These are phyloP conservation scores for Cornus florida DNA, from an alignment of 148 eudicot genomes.

Conservation along the genomic window DNA sequence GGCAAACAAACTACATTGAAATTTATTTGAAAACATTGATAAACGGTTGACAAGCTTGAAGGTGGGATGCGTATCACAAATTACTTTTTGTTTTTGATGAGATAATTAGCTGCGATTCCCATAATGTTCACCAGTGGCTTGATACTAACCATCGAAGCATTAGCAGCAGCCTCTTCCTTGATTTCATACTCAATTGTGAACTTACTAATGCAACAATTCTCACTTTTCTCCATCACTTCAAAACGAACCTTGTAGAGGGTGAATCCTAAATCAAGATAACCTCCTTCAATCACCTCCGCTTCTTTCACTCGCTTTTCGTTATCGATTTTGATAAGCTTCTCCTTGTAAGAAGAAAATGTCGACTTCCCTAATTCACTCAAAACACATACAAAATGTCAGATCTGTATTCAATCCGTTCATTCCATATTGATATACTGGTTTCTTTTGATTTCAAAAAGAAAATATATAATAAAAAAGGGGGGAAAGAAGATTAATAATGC, in stretches of 20 bases:
- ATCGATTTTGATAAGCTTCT: constrained; percentile 48
- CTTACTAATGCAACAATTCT: constrained; percentile 33
- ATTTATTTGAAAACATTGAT: too few species aligned
- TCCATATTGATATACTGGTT: too few species aligned
- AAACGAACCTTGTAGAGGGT: constrained; percentile 35
- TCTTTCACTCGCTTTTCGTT: constrained; percentile 48
- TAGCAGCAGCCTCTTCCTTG: constrained; percentile 39
- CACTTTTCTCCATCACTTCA: constrained; percentile 36
- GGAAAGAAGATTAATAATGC: too few species aligned
- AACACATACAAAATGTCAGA: too few species aligned
- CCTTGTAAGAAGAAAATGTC: constrained; percentile 39
- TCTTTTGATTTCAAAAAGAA: too few species aligned
- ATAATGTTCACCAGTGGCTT: constrained; percentile 28
- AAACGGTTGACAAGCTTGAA: too few species aligned
- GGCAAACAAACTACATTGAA: too few species aligned
- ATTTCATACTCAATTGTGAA: constrained; percentile 50
- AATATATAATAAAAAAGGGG: too few species aligned
- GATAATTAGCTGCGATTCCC: constrained; percentile 27
- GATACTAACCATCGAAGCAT: constrained; percentile 34
- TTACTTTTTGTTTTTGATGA: constrained; percentile 6
- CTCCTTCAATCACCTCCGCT: constrained; percentile 59
- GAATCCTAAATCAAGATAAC: constrained; percentile 51
- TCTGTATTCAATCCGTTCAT: too few species aligned
- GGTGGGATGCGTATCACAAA: too few species aligned
- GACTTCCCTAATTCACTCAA: constrained; percentile 9